These are phyloP conservation scores for Neoboletus brunneissimus DNA, from an alignment of 768 basidiomycete species.

Conservation along the genomic window DNA sequence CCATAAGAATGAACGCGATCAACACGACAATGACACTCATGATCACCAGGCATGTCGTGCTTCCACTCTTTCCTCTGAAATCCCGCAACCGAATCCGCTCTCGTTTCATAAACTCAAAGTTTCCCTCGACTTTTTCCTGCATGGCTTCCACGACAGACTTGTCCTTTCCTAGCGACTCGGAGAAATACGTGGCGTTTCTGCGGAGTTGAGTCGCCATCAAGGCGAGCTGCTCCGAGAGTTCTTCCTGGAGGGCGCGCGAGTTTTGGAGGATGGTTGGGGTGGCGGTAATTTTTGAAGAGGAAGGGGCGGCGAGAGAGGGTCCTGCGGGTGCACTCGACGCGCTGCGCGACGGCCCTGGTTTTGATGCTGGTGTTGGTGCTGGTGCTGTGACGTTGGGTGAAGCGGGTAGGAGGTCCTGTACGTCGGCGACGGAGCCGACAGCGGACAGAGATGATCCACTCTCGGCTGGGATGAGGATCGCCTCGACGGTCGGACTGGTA, in stretches of 20 bases:
- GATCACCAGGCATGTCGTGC: conserved; percentile 72
- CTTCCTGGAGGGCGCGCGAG: conserved; percentile 65
- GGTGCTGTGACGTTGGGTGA: conserved; percentile 19
- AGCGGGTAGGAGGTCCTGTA: conserved; percentile 40
- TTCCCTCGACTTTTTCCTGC: conserved; percentile 70
- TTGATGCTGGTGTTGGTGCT: conserved; percentile 10
- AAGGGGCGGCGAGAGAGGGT: conserved; percentile 29
- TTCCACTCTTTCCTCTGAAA: conserved; percentile 59
- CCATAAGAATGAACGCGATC: conserved; percentile 67
- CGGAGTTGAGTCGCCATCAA: conserved; percentile 88
- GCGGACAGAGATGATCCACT: conserved; percentile 6
- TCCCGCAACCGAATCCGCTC: conserved; percentile 60
- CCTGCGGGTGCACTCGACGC: conserved; percentile 14
- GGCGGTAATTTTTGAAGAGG: conserved; percentile 35
- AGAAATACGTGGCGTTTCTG: conserved; percentile 78
- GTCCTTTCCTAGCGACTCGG: conserved; percentile 69
- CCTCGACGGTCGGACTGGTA: conserved; percentile 15
- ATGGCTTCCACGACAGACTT: conserved; percentile 65
- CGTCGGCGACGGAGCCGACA: conserved; percentile 15
- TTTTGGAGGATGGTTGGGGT: conserved; percentile 47
- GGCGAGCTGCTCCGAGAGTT: conserved; percentile 70
- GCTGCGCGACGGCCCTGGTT: conserved; percentile 2
- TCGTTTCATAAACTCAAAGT: conserved; percentile 64
- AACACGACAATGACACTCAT: conserved; percentile 63
- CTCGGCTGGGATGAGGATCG: conserved; percentile 26